phyloP scores from a whole-genome alignment of 2,329 filamentous ascomycete genomes.

The Plectosphaerella sp. region DNA sequence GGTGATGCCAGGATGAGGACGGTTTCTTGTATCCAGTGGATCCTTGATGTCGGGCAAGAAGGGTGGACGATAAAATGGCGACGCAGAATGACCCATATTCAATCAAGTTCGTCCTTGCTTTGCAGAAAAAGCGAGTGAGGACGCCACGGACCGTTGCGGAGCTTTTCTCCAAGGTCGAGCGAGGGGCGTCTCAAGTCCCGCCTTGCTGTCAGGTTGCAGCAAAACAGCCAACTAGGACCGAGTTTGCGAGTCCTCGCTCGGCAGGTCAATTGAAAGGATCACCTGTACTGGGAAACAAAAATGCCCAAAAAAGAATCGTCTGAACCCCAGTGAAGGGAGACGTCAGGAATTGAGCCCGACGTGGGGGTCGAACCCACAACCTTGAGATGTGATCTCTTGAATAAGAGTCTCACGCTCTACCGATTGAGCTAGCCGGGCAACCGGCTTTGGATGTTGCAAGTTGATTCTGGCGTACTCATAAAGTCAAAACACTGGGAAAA shows the following conservation, averaged over 20 bases:
- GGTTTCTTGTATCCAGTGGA: too few species aligned
- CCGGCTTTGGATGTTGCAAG: not conserved
- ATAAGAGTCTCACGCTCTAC: constrained; percentile 70
- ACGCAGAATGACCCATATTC: too few species aligned
- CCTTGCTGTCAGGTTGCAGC: too few species aligned
- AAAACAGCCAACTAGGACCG: not conserved
- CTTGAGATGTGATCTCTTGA: not conserved
- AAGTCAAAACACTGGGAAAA: not conserved
- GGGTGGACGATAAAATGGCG: too few species aligned
- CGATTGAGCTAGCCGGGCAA: constrained; percentile 61
- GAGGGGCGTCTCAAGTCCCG: too few species aligned
- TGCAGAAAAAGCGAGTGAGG: too few species aligned
- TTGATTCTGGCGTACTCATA: not conserved
- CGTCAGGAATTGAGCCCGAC: not conserved
- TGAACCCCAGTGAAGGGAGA: not conserved
- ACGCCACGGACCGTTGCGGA: too few species aligned
- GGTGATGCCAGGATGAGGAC: not conserved
- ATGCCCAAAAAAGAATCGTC: not conserved
- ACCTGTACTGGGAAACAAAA: too few species aligned
- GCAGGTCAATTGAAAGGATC: too few species aligned
- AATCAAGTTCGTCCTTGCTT: too few species aligned
- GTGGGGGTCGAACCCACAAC: constrained; percentile 1
- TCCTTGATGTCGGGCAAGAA: too few species aligned
- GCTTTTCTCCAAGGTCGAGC: too few species aligned
- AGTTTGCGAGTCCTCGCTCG: not conserved